Percentiles rank a stretch among this genome's conserved stretches.
phyloP scores from a whole-genome alignment of 2,329 filamentous ascomycete genomes.

The Pseudophaeomoniella oleicola region DNA sequence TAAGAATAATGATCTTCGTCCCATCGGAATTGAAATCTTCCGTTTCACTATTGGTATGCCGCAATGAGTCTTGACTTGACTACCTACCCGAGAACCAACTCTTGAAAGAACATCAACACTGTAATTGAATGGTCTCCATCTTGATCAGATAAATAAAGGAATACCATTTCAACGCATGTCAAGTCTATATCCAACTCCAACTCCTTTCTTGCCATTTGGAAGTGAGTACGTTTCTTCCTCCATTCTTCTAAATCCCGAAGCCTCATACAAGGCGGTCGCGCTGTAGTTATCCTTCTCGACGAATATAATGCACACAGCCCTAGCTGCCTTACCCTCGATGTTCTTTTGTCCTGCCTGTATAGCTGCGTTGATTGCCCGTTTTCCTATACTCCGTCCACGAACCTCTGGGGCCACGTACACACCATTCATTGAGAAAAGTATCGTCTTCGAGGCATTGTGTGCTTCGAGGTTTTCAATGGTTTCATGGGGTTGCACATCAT shows the following conservation, averaged over 20 bases:
- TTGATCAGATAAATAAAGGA: too few species aligned
- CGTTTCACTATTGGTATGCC: too few species aligned
- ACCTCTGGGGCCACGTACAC: conserved; percentile 1
- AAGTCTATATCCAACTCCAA: neutral
- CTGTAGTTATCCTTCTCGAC: neutral
- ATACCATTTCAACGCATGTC: too few species aligned
- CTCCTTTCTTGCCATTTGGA: neutral
- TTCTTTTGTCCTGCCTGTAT: neutral
- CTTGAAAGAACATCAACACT: too few species aligned
- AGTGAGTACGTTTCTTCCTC: neutral
- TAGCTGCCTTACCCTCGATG: neutral
- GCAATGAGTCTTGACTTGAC: too few species aligned
- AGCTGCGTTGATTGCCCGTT: neutral
- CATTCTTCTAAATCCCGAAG: neutral
- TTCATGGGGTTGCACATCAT: neutral
- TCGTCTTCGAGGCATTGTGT: neutral
- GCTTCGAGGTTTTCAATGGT: neutral
- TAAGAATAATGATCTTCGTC: too few species aligned
- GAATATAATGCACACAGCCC: neutral
- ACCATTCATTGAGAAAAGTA: neutral
- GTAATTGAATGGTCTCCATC: too few species aligned
- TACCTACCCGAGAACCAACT: too few species aligned
- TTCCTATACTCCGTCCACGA: neutral
- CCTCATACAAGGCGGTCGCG: conserved; percentile 1
- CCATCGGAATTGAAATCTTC: too few species aligned